A percentile compares a stretch with the other conserved stretches of the same genome.
Evolutionary conservation across 495 filamentous ascomycete genomes (phyloP).

Genomic region (Podospora pseudocomata): DNA sequence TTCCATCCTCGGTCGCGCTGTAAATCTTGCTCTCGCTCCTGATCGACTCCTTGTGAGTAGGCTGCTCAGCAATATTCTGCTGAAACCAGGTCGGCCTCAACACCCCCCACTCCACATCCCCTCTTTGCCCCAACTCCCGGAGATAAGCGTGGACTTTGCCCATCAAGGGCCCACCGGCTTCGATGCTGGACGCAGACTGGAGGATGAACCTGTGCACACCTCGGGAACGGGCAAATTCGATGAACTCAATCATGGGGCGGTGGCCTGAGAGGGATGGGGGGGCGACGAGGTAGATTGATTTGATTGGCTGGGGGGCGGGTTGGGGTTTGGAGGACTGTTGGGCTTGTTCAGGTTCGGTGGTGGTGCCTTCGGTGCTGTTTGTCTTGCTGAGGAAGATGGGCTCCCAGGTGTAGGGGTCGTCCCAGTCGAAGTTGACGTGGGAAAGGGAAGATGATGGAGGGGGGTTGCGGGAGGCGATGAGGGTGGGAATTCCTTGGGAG

Average conservation of each 20-base stretch:
- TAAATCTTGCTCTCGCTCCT: constrained; percentile 42
- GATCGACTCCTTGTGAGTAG: constrained; percentile 32
- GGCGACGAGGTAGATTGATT: constrained; percentile 40
- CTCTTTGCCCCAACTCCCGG: constrained; percentile 34
- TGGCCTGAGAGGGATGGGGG: constrained; percentile 27
- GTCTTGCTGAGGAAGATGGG: constrained; percentile 26
- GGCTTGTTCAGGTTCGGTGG: neutral
- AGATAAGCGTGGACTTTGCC: constrained; percentile 39
- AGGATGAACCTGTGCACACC: constrained; percentile 45
- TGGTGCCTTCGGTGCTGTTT: neutral
- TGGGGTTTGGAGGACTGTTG: neutral
- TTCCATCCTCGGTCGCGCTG: constrained; percentile 43
- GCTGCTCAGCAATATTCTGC: constrained; percentile 36
- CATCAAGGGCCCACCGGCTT: constrained; percentile 37
- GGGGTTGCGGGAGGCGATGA: constrained; percentile 42
- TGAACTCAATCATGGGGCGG: constrained; percentile 34
- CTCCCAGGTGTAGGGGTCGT: constrained; percentile 39
- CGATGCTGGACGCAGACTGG: constrained; percentile 37
- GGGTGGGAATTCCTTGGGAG: constrained; percentile 24
- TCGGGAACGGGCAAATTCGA: constrained; percentile 37
- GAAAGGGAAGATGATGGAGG: neutral
- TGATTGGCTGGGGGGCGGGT: constrained; percentile 7
- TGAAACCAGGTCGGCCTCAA: constrained; percentile 47
- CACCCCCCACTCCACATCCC: constrained; percentile 43
- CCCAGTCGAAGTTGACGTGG: constrained; percentile 48